A percentile compares a stretch with the other conserved stretches of the same genome.
These are phyloP conservation scores for Thielaviopsis euricoi DNA, from an alignment of 2,329 filamentous ascomycete genomes.

Conservation along the genomic window DNA sequence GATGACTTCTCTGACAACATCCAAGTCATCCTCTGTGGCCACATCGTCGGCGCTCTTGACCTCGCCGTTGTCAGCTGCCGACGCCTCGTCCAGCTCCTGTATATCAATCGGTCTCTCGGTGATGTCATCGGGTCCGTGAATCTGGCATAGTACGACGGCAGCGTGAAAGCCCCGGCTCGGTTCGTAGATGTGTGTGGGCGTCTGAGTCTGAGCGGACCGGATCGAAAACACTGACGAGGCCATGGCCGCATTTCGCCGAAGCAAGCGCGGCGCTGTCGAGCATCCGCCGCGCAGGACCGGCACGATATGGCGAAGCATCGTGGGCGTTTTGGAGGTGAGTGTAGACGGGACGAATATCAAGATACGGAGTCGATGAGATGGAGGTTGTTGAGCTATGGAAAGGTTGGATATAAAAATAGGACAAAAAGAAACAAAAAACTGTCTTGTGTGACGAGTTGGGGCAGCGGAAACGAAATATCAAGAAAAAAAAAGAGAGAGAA, in stretches of 20 bases:
- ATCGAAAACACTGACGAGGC: background rate
- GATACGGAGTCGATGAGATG: background rate
- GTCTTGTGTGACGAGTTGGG: background rate
- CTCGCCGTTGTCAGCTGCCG: background rate
- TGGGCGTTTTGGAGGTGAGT: background rate
- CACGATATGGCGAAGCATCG: slow-evolving; percentile 12
- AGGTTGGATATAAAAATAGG: background rate
- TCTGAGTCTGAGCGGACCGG: background rate
- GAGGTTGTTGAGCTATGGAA: no score
- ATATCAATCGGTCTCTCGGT: background rate
- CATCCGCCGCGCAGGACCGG: slow-evolving; percentile 9
- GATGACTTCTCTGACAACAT: background rate
- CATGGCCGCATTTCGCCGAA: background rate
- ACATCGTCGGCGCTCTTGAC: background rate
- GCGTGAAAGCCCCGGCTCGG: background rate
- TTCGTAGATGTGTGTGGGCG: background rate
- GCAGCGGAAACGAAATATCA: background rate
- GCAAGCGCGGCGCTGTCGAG: background rate
- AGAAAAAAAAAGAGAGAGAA: background rate
- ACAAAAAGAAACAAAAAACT: background rate
- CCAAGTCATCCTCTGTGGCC: background rate
- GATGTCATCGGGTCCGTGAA: slow-evolving; percentile 9
- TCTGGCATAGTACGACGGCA: background rate
- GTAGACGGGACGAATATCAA: background rate
- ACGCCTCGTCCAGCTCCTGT: background rate